A percentile compares a stretch with the other conserved stretches of the same genome.
Conservation (phyloP, 352 stramenopile genomes). For the Aphanomyces invadans region DNA sequence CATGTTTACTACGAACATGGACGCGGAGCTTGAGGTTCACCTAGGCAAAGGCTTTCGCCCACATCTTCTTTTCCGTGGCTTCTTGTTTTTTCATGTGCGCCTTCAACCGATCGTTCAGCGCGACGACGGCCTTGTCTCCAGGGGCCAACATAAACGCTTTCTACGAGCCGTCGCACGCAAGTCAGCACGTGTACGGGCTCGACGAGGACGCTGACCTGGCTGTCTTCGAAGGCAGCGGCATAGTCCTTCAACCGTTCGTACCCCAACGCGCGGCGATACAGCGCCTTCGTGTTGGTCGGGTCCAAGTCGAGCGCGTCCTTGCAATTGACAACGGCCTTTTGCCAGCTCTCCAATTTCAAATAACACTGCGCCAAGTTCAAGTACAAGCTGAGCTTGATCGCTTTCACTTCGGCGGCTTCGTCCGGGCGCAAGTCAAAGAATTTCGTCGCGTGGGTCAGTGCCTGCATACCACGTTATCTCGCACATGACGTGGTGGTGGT, state of each 20-base stretch:
- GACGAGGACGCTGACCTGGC: too few species aligned
- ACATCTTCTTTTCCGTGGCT: slow-evolving; percentile 89
- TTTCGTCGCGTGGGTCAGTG: slow-evolving; percentile 84
- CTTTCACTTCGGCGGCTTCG: slow-evolving; percentile 81
- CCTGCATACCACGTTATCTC: slow-evolving; percentile 29
- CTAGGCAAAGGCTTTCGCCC: slow-evolving; percentile 74
- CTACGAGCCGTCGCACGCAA: not conserved
- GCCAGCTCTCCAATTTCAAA: slow-evolving; percentile 88
- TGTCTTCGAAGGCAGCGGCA: slow-evolving; percentile 52
- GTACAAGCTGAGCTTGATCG: slow-evolving; percentile 86
- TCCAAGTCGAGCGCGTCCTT: slow-evolving; percentile 77
- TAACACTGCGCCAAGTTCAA: slow-evolving; percentile 91
- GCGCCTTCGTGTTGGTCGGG: slow-evolving; percentile 68
- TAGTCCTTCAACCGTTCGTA: slow-evolving; percentile 86
- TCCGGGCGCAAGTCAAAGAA: slow-evolving; percentile 86
- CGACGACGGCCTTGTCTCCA: slow-evolving; percentile 70
- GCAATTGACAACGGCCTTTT: slow-evolving; percentile 77
- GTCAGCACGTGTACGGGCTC: too few species aligned
- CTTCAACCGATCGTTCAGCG: slow-evolving; percentile 68
- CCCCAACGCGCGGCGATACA: slow-evolving; percentile 77
- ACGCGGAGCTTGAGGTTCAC: not conserved
- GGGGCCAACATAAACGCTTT: slow-evolving; percentile 43
- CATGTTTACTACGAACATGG: too few species aligned
- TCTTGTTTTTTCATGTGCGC: slow-evolving; percentile 59
- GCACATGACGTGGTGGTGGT: not conserved